phyloP scores from a whole-genome alignment of 108 stramenopile genomes.

The Cyclostephanos invisitatus region DNA sequence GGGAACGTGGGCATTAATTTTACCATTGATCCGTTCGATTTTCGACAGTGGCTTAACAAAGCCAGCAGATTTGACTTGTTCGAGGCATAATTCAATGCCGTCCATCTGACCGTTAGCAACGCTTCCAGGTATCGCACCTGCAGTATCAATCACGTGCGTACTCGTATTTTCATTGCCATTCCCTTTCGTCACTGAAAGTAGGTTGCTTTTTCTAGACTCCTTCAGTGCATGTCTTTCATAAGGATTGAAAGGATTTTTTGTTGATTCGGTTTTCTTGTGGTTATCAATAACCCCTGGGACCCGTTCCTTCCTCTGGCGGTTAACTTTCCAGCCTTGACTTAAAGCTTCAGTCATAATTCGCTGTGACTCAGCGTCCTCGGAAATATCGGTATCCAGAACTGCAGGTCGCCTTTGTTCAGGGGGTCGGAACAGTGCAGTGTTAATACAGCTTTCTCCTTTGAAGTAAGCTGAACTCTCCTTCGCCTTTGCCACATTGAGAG shows the following conservation, averaged over 20 bases:
- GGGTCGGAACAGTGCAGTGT: conserved; percentile 16
- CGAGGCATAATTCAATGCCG: conserved; percentile 7
- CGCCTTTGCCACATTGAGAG: conserved; percentile 13
- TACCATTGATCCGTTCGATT: conserved; percentile 17
- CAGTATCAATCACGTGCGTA: neutral
- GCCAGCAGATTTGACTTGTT: conserved; percentile 26
- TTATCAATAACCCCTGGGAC: neutral
- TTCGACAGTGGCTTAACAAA: conserved; percentile 15
- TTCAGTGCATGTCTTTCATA: conserved; percentile 17
- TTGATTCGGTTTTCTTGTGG: conserved; percentile 10
- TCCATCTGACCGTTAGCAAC: conserved; percentile 8
- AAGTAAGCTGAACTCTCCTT: conserved; percentile 20
- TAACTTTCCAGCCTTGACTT: conserved; percentile 14
- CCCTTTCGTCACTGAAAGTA: neutral
- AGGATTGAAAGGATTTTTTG: conserved; percentile 12
- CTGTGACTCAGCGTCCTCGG: conserved; percentile 25
- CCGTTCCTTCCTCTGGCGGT: conserved; percentile 24
- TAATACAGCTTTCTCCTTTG: conserved; percentile 29
- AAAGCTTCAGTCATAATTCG: conserved; percentile 27
- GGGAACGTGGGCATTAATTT: conserved; percentile 59
- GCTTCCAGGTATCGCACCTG: neutral
- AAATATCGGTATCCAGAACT: neutral
- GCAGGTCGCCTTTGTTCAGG: neutral
- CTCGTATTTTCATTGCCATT: conserved; percentile 8
- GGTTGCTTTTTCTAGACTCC: conserved; percentile 26